Conservation (phyloP, 805 yeast genomes). For the Cyberlindnera xishuangbannaensis region DNA sequence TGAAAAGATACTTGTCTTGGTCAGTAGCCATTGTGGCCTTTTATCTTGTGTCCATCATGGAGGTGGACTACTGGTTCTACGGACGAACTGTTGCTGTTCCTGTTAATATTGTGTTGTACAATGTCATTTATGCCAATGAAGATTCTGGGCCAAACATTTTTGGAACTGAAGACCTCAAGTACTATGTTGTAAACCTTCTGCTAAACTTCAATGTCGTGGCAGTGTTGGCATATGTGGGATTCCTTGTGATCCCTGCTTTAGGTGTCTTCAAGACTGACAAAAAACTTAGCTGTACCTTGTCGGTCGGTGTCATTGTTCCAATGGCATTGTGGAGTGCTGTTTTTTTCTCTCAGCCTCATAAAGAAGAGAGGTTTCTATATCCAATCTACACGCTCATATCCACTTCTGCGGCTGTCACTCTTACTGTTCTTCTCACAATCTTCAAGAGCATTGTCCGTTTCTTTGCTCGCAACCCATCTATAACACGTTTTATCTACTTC, state of each 20-base stretch:
- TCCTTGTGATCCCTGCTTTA: conserved; percentile 26
- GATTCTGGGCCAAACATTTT: conserved; percentile 82
- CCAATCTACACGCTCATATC: conserved; percentile 73
- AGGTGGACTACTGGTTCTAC: conserved; percentile 59
- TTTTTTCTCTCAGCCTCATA: conserved; percentile 77
- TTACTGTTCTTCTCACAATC: conserved; percentile 11
- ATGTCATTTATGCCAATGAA: conserved; percentile 63
- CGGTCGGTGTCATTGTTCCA: conserved; percentile 38
- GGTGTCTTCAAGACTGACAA: conserved; percentile 11
- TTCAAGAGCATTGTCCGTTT: conserved; percentile 3
- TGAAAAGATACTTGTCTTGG: conserved; percentile 20
- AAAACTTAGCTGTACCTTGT: conserved; percentile 10
- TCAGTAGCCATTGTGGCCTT: conserved; percentile 20
- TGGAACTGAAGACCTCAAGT: conserved; percentile 76
- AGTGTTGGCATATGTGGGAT: conserved; percentile 36
- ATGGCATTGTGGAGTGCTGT: conserved; percentile 59
- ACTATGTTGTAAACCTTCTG: conserved; percentile 61
- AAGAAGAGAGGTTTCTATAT: conserved; percentile 87
- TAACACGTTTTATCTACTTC: conserved; percentile 1
- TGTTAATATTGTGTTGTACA: conserved; percentile 74
- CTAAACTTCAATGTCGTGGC: conserved; percentile 66
- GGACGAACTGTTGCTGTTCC: conserved; percentile 63
- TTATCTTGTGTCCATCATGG: conserved; percentile 27
- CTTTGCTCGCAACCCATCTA: neutral
- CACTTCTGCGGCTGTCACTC: conserved; percentile 53